Percentiles rank a stretch among this genome's conserved stretches.
These are phyloP conservation scores for Podospora australis DNA, from an alignment of 495 filamentous ascomycete species.

Conservation along the genomic window DNA sequence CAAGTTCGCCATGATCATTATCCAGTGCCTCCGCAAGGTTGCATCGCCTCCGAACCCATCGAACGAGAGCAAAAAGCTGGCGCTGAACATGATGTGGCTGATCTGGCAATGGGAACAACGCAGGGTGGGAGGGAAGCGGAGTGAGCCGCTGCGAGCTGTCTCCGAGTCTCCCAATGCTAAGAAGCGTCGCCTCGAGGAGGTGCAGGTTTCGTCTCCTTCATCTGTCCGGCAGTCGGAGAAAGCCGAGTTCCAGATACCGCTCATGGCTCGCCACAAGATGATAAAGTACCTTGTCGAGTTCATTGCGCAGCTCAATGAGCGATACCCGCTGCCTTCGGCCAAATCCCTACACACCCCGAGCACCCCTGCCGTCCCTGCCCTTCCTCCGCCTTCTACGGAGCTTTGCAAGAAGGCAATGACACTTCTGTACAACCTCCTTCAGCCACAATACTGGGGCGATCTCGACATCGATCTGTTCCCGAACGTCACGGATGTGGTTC, in stretches of 20 bases:
- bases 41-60: slow-evolving; percentile 77
- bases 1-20: slow-evolving; percentile 80
- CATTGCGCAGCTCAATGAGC: slow-evolving; percentile 80
- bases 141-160: slow-evolving; percentile 36
- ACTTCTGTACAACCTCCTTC: slow-evolving; percentile 79
- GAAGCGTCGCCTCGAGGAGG: slow-evolving; percentile 69
- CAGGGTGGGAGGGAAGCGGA: slow-evolving; percentile 52
- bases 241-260: slow-evolving; percentile 62
- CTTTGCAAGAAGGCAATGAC: slow-evolving; percentile 77
- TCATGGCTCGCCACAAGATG: slow-evolving; percentile 62
- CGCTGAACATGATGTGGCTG: slow-evolving; percentile 78
- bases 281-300: slow-evolving; percentile 92
- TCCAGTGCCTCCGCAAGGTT: slow-evolving; percentile 82
- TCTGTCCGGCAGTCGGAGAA: slow-evolving; percentile 47
- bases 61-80: slow-evolving; percentile 88
- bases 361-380: slow-evolving; percentile 38
- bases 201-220: slow-evolving; percentile 39
- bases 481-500: slow-evolving; percentile 76
- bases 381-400: slow-evolving; percentile 54
- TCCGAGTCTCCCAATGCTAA: slow-evolving; percentile 65
- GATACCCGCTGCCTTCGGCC: slow-evolving; percentile 66
- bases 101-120: slow-evolving; percentile 92
- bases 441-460: slow-evolving; percentile 85
- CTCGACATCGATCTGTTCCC: slow-evolving; percentile 86
- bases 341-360: slow-evolving; percentile 54